Evolutionary conservation across 2,329 filamentous ascomycete species (phyloP).

Genomic region (Hymenoscyphus fraxineus): DNA sequence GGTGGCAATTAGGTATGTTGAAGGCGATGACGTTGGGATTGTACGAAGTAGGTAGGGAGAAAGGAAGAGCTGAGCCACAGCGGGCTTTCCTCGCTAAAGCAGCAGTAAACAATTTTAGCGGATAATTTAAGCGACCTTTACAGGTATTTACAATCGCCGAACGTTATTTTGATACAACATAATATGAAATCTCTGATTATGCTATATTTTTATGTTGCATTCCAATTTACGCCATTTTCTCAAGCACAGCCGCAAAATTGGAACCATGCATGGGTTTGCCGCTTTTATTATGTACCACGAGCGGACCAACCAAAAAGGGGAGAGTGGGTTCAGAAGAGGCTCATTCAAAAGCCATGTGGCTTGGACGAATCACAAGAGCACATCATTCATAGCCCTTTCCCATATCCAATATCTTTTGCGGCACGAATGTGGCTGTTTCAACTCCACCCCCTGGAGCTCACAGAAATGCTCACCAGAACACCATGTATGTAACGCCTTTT

Average conservation of each 20-base stretch:
- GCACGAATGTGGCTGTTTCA: background rate
- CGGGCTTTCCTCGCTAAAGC: background rate
- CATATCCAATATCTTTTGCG: background rate
- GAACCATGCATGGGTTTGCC: too few relatives aligned
- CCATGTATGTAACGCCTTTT: background rate
- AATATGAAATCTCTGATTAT: too few relatives aligned
- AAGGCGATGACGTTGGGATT: background rate
- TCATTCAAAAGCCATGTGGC: background rate
- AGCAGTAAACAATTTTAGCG: too few relatives aligned
- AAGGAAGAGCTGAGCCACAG: background rate
- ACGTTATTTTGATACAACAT: too few relatives aligned
- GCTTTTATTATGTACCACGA: background rate
- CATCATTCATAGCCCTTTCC: background rate
- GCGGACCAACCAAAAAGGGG: background rate
- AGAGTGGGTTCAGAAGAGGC: background rate
- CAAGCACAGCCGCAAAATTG: too few relatives aligned
- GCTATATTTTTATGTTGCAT: too few relatives aligned
- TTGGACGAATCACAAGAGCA: constrained; percentile 3
- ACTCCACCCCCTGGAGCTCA: background rate
- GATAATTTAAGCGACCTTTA: too few relatives aligned
- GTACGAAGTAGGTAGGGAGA: background rate
- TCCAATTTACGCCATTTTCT: too few relatives aligned
- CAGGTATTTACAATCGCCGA: too few relatives aligned
- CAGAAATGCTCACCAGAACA: background rate
- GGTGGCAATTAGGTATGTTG: background rate